Evolutionary conservation across 2,329 filamentous ascomycete species (phyloP), one percentile per base, ranked within the genome.

Genomic region (Pyrenochaeta sp.): DNA sequence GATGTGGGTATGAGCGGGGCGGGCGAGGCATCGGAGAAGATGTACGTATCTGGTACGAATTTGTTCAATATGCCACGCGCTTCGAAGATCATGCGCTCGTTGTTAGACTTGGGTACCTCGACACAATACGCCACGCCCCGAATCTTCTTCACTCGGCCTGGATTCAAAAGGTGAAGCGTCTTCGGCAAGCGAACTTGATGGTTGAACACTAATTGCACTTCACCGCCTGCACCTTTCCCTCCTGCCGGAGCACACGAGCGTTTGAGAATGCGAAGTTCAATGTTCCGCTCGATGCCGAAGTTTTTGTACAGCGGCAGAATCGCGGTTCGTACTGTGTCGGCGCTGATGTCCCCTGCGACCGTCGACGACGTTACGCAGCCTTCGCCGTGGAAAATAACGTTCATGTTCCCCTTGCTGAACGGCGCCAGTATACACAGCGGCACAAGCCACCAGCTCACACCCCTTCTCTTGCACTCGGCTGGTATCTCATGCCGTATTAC

Each of bases 171-270:
- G 78, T 99, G 95, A 74, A 99, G 82, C 37, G 95, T 99, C 82
- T 96, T 97, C 10, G 95, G 95, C 50, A 98, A 82, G 37, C 94
- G 88, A 12, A 99, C 90, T 79, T 99, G 95, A 76, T 94, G 93
- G 22, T 91, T 93, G 74, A 98, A 98, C 7, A 93, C 85, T 57
- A 99, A 81, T 78, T 97, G 93, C n/a, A 99, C 94, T 54, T 96
- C 86, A 42, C 95, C 95, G 42, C 92, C 93, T 39, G 94, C 95
- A 28, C 92, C 92, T 58, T 85, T 86, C 2, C 92, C 93, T 0
- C 86, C 84, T 0, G 91, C 91, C 0, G 90, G 85, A 74, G 93
- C 13, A 52, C 69, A 73, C 27, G 91, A 94, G 58, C 95, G 84
- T 70, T 84, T 88, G 59, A 97, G 80, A 5, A 98, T 89, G 32